Conservation (phyloP, 140 eudicot species). For the Flaveria floridana region DNA sequence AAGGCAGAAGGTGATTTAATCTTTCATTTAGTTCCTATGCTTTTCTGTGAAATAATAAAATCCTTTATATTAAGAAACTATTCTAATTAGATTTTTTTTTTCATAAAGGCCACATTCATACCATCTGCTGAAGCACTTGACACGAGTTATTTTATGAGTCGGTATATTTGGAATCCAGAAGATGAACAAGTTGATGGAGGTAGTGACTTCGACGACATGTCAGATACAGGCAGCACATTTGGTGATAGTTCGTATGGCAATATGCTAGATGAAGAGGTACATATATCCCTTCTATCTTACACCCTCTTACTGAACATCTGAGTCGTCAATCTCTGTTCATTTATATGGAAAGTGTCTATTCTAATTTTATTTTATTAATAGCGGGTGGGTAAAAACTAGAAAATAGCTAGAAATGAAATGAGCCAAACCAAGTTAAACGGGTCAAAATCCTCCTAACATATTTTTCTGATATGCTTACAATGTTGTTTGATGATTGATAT, state of each 20-base stretch:
- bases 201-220: conserved; percentile 85
- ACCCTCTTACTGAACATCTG: conserved; percentile 14
- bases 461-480: neutral
- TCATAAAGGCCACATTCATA: conserved; percentile 79
- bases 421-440: neutral
- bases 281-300: conserved; percentile 10
- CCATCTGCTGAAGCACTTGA: conserved; percentile 86
- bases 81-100: conserved; percentile 1
- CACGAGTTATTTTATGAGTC: conserved; percentile 95
- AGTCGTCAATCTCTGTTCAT: neutral
- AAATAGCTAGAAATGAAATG: neutral
- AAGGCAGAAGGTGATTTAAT: conserved; percentile 72
- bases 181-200: conserved; percentile 80
- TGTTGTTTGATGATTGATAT: conserved; percentile 4
- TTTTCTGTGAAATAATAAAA: neutral
- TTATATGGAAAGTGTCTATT: neutral
- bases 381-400: neutral
- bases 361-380: neutral
- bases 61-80: conserved; percentile 12
- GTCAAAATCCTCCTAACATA: neutral
- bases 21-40: conserved; percentile 1
- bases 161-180: conserved; percentile 96
- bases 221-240: conserved; percentile 71
- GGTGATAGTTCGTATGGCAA: conserved; percentile 73
- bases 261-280: conserved; percentile 84